Evolutionary conservation across 106 monocot genomes (phyloP).

Genomic region (Dioscorea dumetorum): DNA sequence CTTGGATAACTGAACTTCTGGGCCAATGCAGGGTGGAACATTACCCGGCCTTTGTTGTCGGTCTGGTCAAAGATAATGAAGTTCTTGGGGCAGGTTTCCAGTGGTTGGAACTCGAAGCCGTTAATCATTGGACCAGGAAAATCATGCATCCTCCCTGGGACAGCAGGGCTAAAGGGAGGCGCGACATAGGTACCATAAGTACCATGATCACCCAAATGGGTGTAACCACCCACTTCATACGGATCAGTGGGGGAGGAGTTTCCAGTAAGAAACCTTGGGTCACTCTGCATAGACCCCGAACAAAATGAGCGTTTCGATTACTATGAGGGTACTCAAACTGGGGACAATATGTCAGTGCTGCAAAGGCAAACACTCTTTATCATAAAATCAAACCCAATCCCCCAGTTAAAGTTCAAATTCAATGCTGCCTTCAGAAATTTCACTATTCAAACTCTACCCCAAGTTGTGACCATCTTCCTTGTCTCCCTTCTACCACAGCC

Average conservation of each 20-base stretch:
- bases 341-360: too few species aligned
- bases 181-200: conserved; percentile 13
- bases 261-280: conserved; percentile 27
- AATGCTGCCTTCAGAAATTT: too few species aligned
- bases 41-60: conserved; percentile 28
- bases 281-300: conserved; percentile 42
- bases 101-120: conserved; percentile 41
- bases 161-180: conserved; percentile 13
- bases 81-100: conserved; percentile 51
- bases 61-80: conserved; percentile 61
- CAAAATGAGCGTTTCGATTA: too few species aligned
- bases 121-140: conserved; percentile 14
- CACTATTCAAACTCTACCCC: not conserved
- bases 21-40: conserved; percentile 54
- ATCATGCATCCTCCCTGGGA: conserved; percentile 8
- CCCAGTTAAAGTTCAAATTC: too few species aligned
- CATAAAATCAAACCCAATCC: too few species aligned
- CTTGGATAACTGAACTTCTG: conserved; percentile 22
- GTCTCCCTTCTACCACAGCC: not conserved
- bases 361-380: too few species aligned
- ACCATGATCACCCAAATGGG: conserved; percentile 18
- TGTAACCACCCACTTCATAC: conserved; percentile 17
- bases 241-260: conserved; percentile 9
- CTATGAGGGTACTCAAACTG: too few species aligned
- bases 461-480: not conserved